A percentile compares a stretch with the other conserved stretches of the same genome.
These are phyloP conservation scores for Debaryomycetaceae sp. DNA, from an alignment of 1,139 yeast species.

Conservation along the genomic window DNA sequence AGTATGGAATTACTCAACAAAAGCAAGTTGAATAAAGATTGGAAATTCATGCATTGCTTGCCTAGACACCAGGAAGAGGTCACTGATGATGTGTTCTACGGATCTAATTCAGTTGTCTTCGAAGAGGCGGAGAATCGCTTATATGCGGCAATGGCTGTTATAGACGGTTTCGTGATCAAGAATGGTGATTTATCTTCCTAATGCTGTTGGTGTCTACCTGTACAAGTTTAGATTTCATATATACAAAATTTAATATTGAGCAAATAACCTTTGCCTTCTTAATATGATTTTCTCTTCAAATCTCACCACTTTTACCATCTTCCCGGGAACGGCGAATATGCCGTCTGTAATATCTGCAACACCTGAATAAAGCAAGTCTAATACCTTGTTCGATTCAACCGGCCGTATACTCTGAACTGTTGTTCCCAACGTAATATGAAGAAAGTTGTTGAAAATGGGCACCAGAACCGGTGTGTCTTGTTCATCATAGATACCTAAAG, in stretches of 20 bases:
- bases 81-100: conserved; percentile 77
- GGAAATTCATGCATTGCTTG: conserved; percentile 79
- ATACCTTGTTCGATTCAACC: conserved; percentile 25
- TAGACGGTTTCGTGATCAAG: conserved; percentile 51
- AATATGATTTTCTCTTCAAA: conserved; percentile 7
- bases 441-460: conserved; percentile 35
- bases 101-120: conserved; percentile 72
- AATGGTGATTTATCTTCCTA: conserved; percentile 4
- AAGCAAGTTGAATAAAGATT: conserved; percentile 55
- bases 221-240: neutral
- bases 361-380: conserved; percentile 11
- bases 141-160: conserved; percentile 84
- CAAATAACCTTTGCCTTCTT: conserved; percentile 17
- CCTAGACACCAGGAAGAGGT: conserved; percentile 89
- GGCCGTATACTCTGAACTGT: conserved; percentile 46
- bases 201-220: neutral
- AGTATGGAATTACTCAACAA: conserved; percentile 51
- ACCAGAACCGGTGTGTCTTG: conserved; percentile 18
- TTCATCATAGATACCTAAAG: conserved; percentile 24
- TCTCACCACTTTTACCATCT: conserved; percentile 10
- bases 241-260: conserved; percentile 9
- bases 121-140: conserved; percentile 86
- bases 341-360: conserved; percentile 7
- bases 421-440: conserved; percentile 81
- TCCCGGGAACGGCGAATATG: conserved; percentile 4